phyloP scores from a whole-genome alignment of 2,329 filamentous ascomycete species.

The Fusarium nurragi region DNA sequence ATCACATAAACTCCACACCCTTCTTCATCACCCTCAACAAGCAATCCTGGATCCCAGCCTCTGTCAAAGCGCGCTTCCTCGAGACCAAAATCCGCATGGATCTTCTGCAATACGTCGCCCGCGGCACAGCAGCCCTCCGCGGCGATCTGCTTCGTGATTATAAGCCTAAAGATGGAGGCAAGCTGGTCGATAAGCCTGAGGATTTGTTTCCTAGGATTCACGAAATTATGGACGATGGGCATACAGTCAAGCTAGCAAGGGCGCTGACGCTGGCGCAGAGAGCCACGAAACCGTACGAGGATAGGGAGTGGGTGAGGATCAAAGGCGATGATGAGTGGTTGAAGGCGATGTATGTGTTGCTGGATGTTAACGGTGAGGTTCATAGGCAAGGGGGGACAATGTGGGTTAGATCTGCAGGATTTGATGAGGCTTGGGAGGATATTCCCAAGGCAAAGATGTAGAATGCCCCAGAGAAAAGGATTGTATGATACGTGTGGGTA shows the following conservation, averaged over 20 bases:
- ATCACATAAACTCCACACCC: slow-evolving; percentile 76
- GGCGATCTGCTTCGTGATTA: slow-evolving; percentile 70
- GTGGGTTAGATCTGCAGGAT: slow-evolving; percentile 72
- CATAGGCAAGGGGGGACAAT: slow-evolving; percentile 46
- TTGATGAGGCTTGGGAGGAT: slow-evolving; percentile 71
- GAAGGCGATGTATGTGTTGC: slow-evolving; percentile 67
- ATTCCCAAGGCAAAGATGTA: slow-evolving; percentile 42
- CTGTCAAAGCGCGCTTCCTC: slow-evolving; percentile 73
- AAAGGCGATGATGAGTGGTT: slow-evolving; percentile 67
- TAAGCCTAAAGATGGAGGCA: slow-evolving; percentile 57
- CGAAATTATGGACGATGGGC: slow-evolving; percentile 76
- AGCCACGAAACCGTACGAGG: slow-evolving; percentile 56
- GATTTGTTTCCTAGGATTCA: slow-evolving; percentile 60
- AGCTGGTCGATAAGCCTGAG: slow-evolving; percentile 57
- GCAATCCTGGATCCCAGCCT: slow-evolving; percentile 67
- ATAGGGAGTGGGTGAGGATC: slow-evolving; percentile 61
- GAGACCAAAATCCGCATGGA: slow-evolving; percentile 85
- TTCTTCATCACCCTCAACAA: slow-evolving; percentile 77
- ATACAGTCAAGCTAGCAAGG: slow-evolving; percentile 78
- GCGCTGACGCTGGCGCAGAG: slow-evolving; percentile 72
- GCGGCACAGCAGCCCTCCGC: slow-evolving; percentile 68
- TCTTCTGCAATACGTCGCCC: slow-evolving; percentile 76
- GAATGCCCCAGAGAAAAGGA: neutral
- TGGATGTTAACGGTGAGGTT: slow-evolving; percentile 67
- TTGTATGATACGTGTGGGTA: slow-evolving; percentile 38